Evolutionary conservation across 2,329 filamentous ascomycete genomes (phyloP).

Genomic region (Claviceps sp.): DNA sequence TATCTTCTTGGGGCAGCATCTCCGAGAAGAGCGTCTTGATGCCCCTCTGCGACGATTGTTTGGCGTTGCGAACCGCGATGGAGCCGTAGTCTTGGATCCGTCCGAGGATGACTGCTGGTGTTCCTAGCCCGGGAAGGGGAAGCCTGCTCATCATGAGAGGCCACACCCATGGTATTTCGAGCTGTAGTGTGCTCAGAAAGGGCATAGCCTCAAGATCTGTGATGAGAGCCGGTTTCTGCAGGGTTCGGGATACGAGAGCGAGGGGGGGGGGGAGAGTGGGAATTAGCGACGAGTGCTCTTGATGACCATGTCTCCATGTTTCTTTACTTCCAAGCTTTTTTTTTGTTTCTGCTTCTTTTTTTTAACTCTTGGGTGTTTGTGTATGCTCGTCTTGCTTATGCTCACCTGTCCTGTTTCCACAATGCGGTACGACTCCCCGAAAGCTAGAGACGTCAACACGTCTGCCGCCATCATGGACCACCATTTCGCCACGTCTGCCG

Average conservation of each 20-base stretch:
- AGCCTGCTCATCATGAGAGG: neutral
- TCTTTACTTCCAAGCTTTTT: neutral
- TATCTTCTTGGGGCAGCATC: neutral
- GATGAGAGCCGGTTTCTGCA: neutral
- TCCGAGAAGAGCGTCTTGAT: neutral
- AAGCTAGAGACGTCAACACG: neutral
- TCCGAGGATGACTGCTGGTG: neutral
- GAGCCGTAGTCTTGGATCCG: neutral
- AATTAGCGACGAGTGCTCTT: neutral
- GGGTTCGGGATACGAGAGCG: neutral
- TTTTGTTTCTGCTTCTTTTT: neutral
- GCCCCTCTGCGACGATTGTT: neutral
- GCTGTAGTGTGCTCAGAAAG: neutral
- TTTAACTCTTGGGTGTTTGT: neutral
- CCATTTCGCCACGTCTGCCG: neutral
- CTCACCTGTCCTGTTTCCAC: neutral
- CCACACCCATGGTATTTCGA: neutral
- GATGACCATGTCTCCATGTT: neutral
- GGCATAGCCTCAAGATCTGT: neutral
- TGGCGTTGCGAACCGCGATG: neutral
- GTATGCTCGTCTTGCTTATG: neutral
- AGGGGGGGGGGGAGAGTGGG: too few relatives aligned
- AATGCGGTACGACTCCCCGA: neutral
- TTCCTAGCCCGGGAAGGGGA: neutral
- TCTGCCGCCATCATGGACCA: conserved; percentile 2